Evolutionary conservation across 257 asterid genomes (phyloP).

Genomic region (Paraleonurus japonicus): DNA sequence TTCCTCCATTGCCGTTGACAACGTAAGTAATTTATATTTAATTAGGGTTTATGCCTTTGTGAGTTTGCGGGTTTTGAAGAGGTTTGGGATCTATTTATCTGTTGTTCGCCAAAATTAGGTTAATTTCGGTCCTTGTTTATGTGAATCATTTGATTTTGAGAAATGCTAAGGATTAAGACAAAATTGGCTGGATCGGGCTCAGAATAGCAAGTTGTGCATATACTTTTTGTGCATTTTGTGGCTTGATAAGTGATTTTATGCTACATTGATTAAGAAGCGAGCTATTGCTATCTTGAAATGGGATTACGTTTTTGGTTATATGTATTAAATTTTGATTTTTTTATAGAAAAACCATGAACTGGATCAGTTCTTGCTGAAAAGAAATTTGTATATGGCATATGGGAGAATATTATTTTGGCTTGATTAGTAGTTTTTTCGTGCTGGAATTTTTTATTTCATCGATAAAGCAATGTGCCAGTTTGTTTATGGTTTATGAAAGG

Average conservation of each 20-base stretch:
- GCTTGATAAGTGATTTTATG: background rate
- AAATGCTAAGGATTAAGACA: background rate
- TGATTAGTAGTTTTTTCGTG: background rate
- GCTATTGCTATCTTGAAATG: background rate
- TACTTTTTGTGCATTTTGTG: background rate
- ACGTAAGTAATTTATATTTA: conserved; percentile 44
- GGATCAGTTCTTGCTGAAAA: background rate
- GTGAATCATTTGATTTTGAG: background rate
- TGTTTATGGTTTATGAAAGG: background rate
- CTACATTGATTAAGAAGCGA: background rate
- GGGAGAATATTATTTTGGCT: background rate
- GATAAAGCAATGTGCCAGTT: background rate
- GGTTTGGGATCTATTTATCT: conserved; percentile 4
- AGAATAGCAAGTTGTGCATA: background rate
- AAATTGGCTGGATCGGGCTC: background rate
- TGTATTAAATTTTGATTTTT: background rate
- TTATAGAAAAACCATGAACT: background rate
- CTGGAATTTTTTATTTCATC: background rate
- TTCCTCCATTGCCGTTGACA: conserved; percentile 41
- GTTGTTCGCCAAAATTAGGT: background rate
- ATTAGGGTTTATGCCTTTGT: conserved; percentile 12
- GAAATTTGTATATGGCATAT: background rate
- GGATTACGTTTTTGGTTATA: background rate
- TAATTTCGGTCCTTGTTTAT: background rate
- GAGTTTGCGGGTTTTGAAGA: conserved; percentile 8